Base-by-base conservation (phyloP, 176 grass and related monocot genomes). In the Musa beccarii region DNA sequence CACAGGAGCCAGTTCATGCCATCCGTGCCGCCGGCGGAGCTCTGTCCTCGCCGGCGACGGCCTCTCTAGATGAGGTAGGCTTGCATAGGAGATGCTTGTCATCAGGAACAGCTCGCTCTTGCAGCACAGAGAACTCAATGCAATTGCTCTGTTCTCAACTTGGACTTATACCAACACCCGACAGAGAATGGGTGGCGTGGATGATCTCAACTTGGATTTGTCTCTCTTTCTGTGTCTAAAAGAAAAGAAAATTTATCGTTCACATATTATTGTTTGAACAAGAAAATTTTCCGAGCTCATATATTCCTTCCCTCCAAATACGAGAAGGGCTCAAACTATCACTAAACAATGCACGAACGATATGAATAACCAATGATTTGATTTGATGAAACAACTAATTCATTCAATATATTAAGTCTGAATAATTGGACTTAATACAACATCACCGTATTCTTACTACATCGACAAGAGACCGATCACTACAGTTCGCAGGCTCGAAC, bases 31-130 rank as follows among this genome's bases (percentile, higher is more conserved):
- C 9, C 11, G 0, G n/a, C 34, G 14, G 66, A 69, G 10, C 14
- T 70, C 53, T 4, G 28, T 2, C 25, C 53, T 70, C 55, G 25
- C 65, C 16, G 66, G 54, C 52, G 28, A 79, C 49, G 28, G 20
- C 19, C 52, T 57, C 52, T 70, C 53, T n/a, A 70, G 13, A 2
- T 12, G 24, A 69, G 26, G 10, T n/a, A 52, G 57, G 22, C 10
- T 65, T 53, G 68, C 17, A 3, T 79, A 56, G 7, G 77, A 70
- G 28, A 59, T 59, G 19, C 21, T 59, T 49, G 52, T 23, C 77
- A 79, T 79, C 23, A n/a, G 51, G n/a, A 64, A 49, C 49, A 66
- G 53, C 72, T 59, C 4, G 29, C 29, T 43, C 21, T 26, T 28
- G 8, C 17, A 11, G 12, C 26, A 49, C 26, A 49, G 15, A 28